Conservation (phyloP, 352 stramenopile genomes). For the Saprolegnia diclina region DNA sequence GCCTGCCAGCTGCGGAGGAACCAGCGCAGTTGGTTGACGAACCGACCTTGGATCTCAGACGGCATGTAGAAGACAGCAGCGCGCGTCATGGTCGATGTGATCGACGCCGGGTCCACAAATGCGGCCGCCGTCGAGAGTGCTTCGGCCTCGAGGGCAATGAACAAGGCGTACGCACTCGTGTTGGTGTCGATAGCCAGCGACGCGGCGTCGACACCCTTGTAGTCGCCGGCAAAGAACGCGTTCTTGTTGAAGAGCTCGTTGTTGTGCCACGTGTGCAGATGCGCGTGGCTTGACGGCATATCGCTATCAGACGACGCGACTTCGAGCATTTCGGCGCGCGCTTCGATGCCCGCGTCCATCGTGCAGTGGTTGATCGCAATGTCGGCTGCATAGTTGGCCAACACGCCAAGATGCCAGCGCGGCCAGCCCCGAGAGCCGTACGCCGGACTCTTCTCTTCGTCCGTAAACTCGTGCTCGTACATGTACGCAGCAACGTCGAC, state of each 20-base stretch:
- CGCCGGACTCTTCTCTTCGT: slow-evolving; percentile 13
- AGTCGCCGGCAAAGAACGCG: neutral
- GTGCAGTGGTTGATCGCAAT: slow-evolving; percentile 2
- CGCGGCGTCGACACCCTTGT: neutral
- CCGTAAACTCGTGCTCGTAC: slow-evolving; percentile 14
- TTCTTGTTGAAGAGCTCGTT: neutral
- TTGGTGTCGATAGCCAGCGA: neutral
- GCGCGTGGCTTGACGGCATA: neutral
- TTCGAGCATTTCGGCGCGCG: slow-evolving; percentile 6
- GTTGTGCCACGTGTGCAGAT: slow-evolving; percentile 15
- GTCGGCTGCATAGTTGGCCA: slow-evolving; percentile 7
- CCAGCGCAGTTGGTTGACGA: neutral
- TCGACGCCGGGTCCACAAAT: neutral
- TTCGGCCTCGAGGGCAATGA: neutral
- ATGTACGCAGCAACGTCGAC: slow-evolving; percentile 1
- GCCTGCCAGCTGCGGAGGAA: slow-evolving; percentile 7
- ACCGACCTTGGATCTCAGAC: neutral
- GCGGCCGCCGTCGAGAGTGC: neutral
- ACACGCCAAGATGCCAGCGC: slow-evolving; percentile 12
- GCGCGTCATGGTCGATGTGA: neutral
- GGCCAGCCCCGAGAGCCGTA: slow-evolving; percentile 24
- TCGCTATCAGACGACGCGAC: neutral
- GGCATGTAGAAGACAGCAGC: slow-evolving; percentile 13
- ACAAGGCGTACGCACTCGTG: neutral
- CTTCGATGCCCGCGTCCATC: neutral